Evolutionary conservation across 805 yeast species (phyloP), one percentile per base, ranked within the genome.

Genomic region (Candida arabinofermentans): DNA sequence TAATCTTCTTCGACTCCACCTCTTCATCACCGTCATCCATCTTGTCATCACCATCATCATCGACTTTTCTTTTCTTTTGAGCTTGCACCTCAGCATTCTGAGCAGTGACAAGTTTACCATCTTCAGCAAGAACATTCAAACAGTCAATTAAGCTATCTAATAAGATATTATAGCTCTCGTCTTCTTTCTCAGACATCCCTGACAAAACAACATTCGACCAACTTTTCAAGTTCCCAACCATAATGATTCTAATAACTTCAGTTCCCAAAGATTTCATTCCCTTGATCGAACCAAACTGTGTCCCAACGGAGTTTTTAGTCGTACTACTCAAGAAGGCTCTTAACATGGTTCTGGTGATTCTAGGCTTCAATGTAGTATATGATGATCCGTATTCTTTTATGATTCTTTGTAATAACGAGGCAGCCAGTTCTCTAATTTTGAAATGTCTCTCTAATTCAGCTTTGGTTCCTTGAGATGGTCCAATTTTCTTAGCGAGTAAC

Each of bases 341-440:
- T 46, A 95, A 70, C 41, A 95, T 69, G 2, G 99, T 95, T 60
- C 99, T 75, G 6, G 97, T 89, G 4, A 93, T 91, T 50, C 98
- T 77, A 24, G 98, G 96, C 55, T 87, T 86, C 51, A 93, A 71
- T 1, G 97, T 85, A 18, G 91, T 81, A 60, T 91, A 90, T 2
- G 91, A 79, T 37, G 86, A 81, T 26, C 95, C 95, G 62, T 84
- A 93, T 24, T 81, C 77, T 39, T 74, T 70, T 47, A 89, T 77
- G n/a, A 93, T 83, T 52, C 84, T 84, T 38, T 82, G 82, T 19
- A 93, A 70, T 46, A 93, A 69, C 27, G 89, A 77, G 1, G 96
- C 88, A 1, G 98, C 90, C 58, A 87, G 83, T 55, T 86, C 96
- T 48, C 99, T 77, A 4, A 91, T 81, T 8, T 84, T 87, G 48